phyloP scores from a whole-genome alignment of 2,329 filamentous ascomycete species.

The Pyrenophora teres region DNA sequence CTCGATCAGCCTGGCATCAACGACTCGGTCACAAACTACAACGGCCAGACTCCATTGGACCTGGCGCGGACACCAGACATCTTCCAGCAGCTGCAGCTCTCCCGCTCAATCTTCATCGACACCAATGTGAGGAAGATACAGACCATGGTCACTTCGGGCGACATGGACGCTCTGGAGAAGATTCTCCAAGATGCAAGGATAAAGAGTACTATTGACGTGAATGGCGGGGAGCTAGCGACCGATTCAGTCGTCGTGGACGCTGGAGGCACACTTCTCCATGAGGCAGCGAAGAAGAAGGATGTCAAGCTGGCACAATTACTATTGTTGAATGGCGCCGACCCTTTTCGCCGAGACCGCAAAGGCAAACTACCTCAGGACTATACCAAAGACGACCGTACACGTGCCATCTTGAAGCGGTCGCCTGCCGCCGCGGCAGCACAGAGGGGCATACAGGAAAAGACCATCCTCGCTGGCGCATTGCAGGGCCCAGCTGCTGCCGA shows the following conservation, averaged over 20 bases:
- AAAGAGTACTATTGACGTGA: conserved; percentile 87
- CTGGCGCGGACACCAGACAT: conserved; percentile 91
- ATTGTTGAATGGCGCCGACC: conserved; percentile 91
- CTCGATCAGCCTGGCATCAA: conserved; percentile 84
- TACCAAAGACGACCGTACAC: conserved; percentile 89
- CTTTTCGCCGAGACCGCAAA: conserved; percentile 91
- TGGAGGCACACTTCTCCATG: conserved; percentile 91
- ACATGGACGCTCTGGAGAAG: conserved; percentile 78
- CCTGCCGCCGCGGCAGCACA: conserved; percentile 94
- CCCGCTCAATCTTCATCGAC: conserved; percentile 87
- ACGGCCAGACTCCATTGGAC: conserved; percentile 84
- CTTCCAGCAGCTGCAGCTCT: conserved; percentile 90
- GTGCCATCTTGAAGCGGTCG: conserved; percentile 87
- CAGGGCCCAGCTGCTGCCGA: conserved; percentile 64
- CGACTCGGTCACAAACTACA: conserved; percentile 82
- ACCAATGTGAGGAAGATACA: conserved; percentile 84
- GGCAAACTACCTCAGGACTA: conserved; percentile 95
- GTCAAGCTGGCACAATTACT: conserved; percentile 86
- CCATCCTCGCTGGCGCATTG: conserved; percentile 78
- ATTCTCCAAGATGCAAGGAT: conserved; percentile 83
- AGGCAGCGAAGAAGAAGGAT: conserved; percentile 87
- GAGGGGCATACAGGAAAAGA: conserved; percentile 94
- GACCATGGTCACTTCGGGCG: conserved; percentile 69
- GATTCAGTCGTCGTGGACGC: conserved; percentile 76
- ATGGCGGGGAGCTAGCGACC: conserved; percentile 84